Evolutionary conservation across 2,329 filamentous ascomycete species (phyloP), one percentile per base, ranked within the genome.

Genomic region (Sporothrix mexicana): DNA sequence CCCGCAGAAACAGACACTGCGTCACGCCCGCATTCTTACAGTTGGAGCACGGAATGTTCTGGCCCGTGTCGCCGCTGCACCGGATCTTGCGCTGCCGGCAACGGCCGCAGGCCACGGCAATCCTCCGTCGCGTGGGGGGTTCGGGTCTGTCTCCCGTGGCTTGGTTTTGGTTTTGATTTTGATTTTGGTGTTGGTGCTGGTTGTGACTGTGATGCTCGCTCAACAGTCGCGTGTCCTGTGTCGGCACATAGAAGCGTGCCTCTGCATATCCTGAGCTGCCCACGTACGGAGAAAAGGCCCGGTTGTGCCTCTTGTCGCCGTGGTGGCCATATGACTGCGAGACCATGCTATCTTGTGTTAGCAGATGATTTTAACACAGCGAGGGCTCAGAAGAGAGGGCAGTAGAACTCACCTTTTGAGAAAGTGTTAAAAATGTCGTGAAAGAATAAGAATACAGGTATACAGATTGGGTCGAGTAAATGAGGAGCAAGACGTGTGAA

Each of bases 31-130:
- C 91, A 74, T 86, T 89, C 78, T 90, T 92, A 84, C 95, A 98
- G 80, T 95, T 97, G 12, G 87, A 85, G 81, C 95, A 98, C n/a
- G 91, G 90, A 53, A 85, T 83, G n/a, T 92, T 92, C 78, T 91
- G 89, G 45, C 92, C 92, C 47, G 87, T 85, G 79, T 97, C 94
- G 59, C 95, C 95, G 78, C 93, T 97, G 83, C 95, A 98, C 77
- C 93, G 92, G 78, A 98, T 98, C 85, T 98, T 98, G 73, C 95
- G 89, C 83, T 95, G 95, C 74, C 95, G 90, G 82, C 95, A 98
- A 76, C 95, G 90, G 49, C 90, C 89, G 81, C 95, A 36, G 30
- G 30, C 30, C 30, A 36, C 30, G 3, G 30, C 30, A 7, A 36
- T 36, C 30, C 30, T 36, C 30, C 30, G 30, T 5, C 30, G 30